Base-by-base conservation (phyloP, 2,329 filamentous ascomycete species). In the Sclerotinia glacialis region DNA sequence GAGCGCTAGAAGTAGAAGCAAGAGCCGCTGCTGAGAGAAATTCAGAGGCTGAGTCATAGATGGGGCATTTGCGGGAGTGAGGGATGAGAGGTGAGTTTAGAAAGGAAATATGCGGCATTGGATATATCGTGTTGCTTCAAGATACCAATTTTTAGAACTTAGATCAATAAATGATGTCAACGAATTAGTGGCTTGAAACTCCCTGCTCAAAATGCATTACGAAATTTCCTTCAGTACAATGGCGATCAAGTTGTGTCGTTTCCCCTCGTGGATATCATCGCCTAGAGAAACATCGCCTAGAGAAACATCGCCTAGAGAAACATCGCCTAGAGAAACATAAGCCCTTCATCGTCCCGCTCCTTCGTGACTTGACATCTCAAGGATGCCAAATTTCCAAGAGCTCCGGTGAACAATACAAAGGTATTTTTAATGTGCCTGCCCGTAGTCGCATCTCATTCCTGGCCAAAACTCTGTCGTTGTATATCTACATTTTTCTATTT, bases 21-120 rank as follows among this genome's bases (percentile, higher is more conserved):
- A 59, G 70, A 73, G 14, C 68, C 69, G 63, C 55, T 31, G 42
- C 49, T 67, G 54, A 71, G 71, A 64, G 70, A 71, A 65, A 67
- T 55, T 42, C 67, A 68, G 66, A 66, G 69, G 12, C 26, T 6
- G 54, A 52, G 14, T 21, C n/a, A 6, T 61, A 61, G 58, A 49
- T 21, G 31, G 52, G 31, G 12, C 5, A 40, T 3, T 26, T 16
- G 7, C n/a, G 31, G 28, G 1, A 23, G 16, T 12, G 2, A 26
- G 14, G 7, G 14, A 49, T 18, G 21, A 60, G 34, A 52, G 31
- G 28, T 49, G n/a, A 26, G 50, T 46, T 46, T n/a, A 23, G 21
- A 8, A 11, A 34, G 31, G 21, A 52, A n/a, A 18, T 18, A 37
- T 50, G 8, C 46, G 11, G 14, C 7, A 37, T 21, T 18, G 31